Conservation (phyloP, 345 rosid species). For the Sonneratia caseolaris region DNA sequence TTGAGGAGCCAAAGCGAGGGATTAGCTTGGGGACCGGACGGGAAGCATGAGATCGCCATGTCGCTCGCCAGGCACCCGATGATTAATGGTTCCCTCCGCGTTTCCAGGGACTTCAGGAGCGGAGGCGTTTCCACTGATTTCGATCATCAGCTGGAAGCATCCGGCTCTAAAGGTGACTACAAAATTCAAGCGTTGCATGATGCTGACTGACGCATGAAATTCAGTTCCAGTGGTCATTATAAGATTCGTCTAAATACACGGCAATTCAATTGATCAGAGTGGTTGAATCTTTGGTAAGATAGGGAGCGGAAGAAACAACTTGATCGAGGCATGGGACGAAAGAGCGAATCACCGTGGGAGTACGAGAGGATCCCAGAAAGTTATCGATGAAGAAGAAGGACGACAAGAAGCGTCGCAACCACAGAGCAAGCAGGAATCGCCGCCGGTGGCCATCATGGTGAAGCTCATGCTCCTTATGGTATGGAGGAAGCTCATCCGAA, state of each 20-base stretch:
- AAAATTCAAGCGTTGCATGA: neutral
- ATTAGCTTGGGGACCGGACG: too few relatives aligned
- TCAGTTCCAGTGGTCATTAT: too few relatives aligned
- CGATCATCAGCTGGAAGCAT: neutral
- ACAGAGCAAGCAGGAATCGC: neutral
- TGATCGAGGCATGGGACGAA: neutral
- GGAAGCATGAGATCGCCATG: neutral
- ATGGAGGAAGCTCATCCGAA: slow-evolving; percentile 15
- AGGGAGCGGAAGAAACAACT: neutral
- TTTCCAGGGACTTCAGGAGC: neutral
- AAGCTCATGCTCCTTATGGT: slow-evolving; percentile 11
- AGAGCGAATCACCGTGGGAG: neutral
- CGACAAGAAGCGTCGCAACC: neutral
- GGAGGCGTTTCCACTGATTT: neutral
- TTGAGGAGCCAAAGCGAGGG: too few relatives aligned
- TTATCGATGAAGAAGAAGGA: neutral
- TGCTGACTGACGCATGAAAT: too few relatives aligned
- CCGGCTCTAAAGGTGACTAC: neutral
- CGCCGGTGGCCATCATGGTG: slow-evolving; percentile 1
- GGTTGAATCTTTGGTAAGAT: neutral
- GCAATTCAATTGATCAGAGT: neutral
- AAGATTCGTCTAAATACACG: too few relatives aligned
- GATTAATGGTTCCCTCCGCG: neutral
- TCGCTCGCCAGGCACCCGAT: neutral
- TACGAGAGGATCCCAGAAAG: neutral